These are phyloP conservation scores for Colletotrichum melonis DNA, from an alignment of 2,329 filamentous ascomycete species.

Conservation along the genomic window DNA sequence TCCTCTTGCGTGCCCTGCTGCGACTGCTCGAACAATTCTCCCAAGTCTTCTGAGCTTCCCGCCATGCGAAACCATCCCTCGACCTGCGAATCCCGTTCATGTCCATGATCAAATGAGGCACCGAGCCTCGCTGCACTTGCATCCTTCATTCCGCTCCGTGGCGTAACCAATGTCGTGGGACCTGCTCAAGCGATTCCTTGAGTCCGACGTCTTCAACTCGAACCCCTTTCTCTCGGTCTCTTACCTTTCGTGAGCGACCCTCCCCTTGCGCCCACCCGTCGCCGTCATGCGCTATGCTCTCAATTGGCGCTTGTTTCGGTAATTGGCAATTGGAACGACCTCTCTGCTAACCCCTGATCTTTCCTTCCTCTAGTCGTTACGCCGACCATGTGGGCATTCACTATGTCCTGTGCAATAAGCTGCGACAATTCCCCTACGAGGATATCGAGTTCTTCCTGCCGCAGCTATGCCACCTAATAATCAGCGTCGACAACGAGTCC, in stretches of 20 bases:
- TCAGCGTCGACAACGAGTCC: conserved; percentile 90
- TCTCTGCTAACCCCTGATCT: conserved; percentile 31
- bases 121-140: conserved; percentile 42
- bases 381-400: conserved; percentile 91
- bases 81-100: conserved; percentile 39
- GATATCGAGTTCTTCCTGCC: conserved; percentile 94
- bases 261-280: conserved; percentile 30
- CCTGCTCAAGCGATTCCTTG: conserved; percentile 89
- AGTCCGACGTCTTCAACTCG: conserved; percentile 94
- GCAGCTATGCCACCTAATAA: conserved; percentile 87
- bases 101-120: conserved; percentile 52
- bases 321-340: neutral
- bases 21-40: conserved; percentile 7
- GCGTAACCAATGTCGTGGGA: conserved; percentile 79
- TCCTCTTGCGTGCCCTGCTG: neutral
- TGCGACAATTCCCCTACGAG: conserved; percentile 89
- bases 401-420: conserved; percentile 88
- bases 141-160: conserved; percentile 42
- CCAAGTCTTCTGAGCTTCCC: conserved; percentile 21
- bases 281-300: neutral
- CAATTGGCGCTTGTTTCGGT: conserved; percentile 15
- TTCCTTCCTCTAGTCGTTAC: conserved; percentile 72
- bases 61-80: conserved; percentile 41
- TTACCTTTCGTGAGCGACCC: conserved; percentile 80
- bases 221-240: conserved; percentile 90